Percentiles rank a stretch among this genome's conserved stretches.
Conservation (phyloP, 768 basidiomycete genomes). For the Rhizopogon salebrosus region DNA sequence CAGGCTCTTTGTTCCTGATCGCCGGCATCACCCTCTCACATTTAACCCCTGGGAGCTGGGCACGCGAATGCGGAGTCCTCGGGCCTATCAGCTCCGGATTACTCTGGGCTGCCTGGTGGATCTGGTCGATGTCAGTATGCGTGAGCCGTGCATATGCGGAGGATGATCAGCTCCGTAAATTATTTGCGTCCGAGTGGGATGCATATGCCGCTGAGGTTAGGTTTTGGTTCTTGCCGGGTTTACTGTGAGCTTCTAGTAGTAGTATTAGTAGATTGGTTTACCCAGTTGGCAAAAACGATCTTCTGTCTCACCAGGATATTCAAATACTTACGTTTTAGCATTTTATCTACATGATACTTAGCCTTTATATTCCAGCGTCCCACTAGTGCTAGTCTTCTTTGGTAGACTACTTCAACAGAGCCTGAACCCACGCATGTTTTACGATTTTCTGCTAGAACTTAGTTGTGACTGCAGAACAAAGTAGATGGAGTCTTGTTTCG, state of each 20-base stretch:
- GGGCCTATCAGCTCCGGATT: constrained; percentile 27
- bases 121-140: constrained; percentile 43
- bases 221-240: constrained; percentile 47
- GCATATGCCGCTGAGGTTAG: constrained; percentile 38
- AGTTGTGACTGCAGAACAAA: too few relatives aligned
- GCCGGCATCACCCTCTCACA: constrained; percentile 42
- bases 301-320: not conserved
- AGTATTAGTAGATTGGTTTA: not conserved
- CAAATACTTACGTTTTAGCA: not conserved
- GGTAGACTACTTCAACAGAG: not conserved
- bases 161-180: constrained; percentile 42
- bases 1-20: constrained; percentile 46
- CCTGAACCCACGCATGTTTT: not conserved
- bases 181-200: constrained; percentile 45
- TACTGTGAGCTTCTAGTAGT: constrained; percentile 26
- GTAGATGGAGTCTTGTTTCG: too few relatives aligned
- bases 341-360: not conserved
- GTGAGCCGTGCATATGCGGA: constrained; percentile 47
- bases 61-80: constrained; percentile 33
- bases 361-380: not conserved
- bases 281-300: not conserved
- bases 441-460: too few relatives aligned
- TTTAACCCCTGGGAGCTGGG: constrained; percentile 42
- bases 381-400: not conserved
- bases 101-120: constrained; percentile 41